These are phyloP conservation scores for Claviceps arundinis DNA, from an alignment of 2,329 filamentous ascomycete genomes.

Conservation along the genomic window DNA sequence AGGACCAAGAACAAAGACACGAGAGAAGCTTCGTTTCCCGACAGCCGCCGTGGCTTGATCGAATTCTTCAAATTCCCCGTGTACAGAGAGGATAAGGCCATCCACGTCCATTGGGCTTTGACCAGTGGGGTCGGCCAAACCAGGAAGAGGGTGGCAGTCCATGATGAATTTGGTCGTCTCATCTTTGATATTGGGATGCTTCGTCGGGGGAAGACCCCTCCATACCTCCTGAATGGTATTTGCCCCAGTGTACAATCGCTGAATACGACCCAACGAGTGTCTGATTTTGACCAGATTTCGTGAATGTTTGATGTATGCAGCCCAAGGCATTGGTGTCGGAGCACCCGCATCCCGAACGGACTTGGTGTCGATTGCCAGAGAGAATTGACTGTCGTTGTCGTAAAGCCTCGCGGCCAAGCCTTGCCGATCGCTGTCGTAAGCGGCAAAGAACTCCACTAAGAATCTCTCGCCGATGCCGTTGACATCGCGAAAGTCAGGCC, in stretches of 20 bases:
- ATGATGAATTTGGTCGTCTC: conserved; percentile 65
- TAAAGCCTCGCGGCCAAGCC: conserved; percentile 55
- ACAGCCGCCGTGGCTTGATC: conserved; percentile 41
- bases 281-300: conserved; percentile 64
- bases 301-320: conserved; percentile 61
- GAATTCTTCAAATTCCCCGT: conserved; percentile 73
- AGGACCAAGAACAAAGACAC: conserved; percentile 67
- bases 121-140: conserved; percentile 55
- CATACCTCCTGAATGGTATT: conserved; percentile 55
- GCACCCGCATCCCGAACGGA: conserved; percentile 34
- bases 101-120: conserved; percentile 55
- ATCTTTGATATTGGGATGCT: conserved; percentile 56
- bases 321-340: conserved; percentile 46
- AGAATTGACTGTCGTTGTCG: conserved; percentile 63
- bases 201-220: conserved; percentile 56
- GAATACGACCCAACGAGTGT: conserved; percentile 43
- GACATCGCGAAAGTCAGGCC: conserved; percentile 61
- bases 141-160: conserved; percentile 64
- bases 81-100: conserved; percentile 65
- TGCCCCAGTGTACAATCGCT: conserved; percentile 52
- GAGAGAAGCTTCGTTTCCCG: conserved; percentile 65
- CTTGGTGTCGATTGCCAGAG: conserved; percentile 55
- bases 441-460: conserved; percentile 56
- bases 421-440: conserved; percentile 60
- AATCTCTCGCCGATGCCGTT: conserved; percentile 64